Conservation (phyloP, 208 protist genomes). For the Crithidia expoeki region DNA sequence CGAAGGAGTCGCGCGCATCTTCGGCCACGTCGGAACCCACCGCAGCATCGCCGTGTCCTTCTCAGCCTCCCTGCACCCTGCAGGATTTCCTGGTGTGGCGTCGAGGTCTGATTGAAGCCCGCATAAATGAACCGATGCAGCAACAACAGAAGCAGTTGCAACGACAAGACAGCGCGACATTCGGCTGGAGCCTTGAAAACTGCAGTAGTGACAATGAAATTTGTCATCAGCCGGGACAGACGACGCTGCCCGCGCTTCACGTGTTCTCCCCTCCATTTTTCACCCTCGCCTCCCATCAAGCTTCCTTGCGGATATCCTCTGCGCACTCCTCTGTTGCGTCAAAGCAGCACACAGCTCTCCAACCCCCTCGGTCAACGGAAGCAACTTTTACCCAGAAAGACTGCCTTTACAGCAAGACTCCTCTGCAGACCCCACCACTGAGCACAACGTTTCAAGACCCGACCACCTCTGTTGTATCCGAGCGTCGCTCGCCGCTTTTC, state of each 20-base stretch:
- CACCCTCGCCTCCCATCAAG: background rate
- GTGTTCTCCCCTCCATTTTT: background rate
- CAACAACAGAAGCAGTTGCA: background rate
- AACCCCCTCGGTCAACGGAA: too few species aligned
- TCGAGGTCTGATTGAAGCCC: background rate
- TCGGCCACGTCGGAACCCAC: background rate
- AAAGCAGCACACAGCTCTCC: too few species aligned
- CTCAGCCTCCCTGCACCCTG: slow-evolving; percentile 4
- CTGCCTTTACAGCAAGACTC: too few species aligned
- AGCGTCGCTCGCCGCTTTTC: too few species aligned
- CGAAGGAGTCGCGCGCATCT: background rate
- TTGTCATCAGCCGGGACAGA: background rate
- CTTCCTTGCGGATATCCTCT: background rate
- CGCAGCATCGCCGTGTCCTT: background rate
- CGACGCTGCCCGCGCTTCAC: background rate
- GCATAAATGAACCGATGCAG: background rate
- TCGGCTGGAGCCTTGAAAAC: background rate
- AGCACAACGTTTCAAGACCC: too few species aligned
- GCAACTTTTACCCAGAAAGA: too few species aligned
- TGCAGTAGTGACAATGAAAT: background rate
- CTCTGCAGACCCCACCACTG: too few species aligned
- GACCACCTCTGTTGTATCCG: too few species aligned
- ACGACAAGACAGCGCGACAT: background rate
- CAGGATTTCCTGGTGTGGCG: slow-evolving; percentile 7
- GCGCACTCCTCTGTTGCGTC: too few species aligned